Evolutionary conservation across 148 eudicot genomes (phyloP).

Genomic region (Diospyros lotus): DNA sequence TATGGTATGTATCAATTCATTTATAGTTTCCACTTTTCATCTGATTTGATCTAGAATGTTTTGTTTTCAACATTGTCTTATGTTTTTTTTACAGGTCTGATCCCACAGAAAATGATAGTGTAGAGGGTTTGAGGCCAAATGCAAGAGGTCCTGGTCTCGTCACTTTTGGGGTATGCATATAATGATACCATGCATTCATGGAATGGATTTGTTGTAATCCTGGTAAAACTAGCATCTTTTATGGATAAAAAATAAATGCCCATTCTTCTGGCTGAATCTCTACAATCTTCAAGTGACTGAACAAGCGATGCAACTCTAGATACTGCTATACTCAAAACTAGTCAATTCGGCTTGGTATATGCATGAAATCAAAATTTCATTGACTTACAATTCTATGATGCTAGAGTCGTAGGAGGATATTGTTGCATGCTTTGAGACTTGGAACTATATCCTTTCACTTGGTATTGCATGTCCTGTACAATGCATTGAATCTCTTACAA

Average conservation of each 20-base stretch:
- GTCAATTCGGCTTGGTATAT: not conserved
- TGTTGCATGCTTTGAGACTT: not conserved
- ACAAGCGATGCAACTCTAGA: not conserved
- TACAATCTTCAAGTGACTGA: not conserved
- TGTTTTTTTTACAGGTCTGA: constrained; percentile 69
- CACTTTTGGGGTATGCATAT: constrained; percentile 84
- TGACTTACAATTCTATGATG: not conserved
- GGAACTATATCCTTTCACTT: not conserved
- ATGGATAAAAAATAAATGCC: not conserved
- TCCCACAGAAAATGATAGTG: constrained; percentile 95
- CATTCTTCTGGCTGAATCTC: not conserved
- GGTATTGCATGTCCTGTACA: not conserved
- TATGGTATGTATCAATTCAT: constrained; percentile 50
- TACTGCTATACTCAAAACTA: not conserved
- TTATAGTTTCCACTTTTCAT: constrained; percentile 7
- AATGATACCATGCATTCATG: not conserved
- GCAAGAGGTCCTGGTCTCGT: constrained; percentile 97
- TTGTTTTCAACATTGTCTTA: constrained; percentile 11
- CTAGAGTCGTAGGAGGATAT: not conserved
- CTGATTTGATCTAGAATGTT: not conserved
- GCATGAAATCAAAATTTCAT: not conserved
- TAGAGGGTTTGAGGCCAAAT: constrained; percentile 94
- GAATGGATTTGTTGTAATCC: not conserved
- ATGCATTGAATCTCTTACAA: not conserved
- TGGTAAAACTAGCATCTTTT: not conserved